Percentiles rank a stretch among this genome's conserved stretches.
Evolutionary conservation across 2,329 filamentous ascomycete species (phyloP).

Genomic region (Trichoderma sp.): DNA sequence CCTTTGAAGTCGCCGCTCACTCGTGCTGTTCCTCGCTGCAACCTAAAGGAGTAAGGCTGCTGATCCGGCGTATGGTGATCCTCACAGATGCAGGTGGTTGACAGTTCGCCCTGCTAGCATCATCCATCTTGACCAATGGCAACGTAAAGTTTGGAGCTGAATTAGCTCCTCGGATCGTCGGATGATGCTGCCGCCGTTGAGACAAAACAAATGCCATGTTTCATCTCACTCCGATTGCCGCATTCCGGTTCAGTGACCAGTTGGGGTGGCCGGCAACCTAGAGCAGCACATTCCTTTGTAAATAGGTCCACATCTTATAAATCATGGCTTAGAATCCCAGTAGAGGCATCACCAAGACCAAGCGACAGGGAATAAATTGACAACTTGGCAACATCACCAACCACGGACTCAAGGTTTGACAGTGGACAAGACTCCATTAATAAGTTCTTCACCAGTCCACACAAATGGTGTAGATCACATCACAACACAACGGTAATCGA

Average conservation of each 20-base stretch:
- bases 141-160: neutral
- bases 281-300: neutral
- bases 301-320: neutral
- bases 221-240: neutral
- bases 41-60: neutral
- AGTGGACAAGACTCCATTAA: neutral
- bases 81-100: neutral
- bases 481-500: neutral
- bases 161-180: neutral
- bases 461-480: no score
- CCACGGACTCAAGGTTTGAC: neutral
- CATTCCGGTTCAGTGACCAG: neutral
- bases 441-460: neutral
- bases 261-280: neutral
- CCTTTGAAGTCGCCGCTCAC: no score
- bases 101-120: neutral
- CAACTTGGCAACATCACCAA: neutral
- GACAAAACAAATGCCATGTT: neutral
- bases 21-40: neutral
- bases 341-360: neutral
- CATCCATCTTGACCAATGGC: neutral
- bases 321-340: neutral
- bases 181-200: neutral
- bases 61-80: neutral
- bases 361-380: neutral